Evolutionary conservation across 2,329 filamentous ascomycete genomes (phyloP).

Genomic region (Mollisiaceae sp.): DNA sequence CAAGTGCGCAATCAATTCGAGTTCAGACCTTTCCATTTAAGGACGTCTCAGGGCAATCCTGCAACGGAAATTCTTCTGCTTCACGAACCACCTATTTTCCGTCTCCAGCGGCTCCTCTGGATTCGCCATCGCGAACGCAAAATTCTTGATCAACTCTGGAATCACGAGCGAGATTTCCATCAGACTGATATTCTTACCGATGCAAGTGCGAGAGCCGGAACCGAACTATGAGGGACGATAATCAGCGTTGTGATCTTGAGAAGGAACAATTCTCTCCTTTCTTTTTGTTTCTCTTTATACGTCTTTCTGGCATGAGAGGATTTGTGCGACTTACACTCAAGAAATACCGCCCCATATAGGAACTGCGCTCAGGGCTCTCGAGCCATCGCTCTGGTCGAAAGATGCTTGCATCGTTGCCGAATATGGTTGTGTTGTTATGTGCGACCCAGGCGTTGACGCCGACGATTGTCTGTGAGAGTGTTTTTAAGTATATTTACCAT

Average conservation of each 20-base stretch:
- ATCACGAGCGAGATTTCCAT: slow-evolving; percentile 47
- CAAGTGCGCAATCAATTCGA: neutral
- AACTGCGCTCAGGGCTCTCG: slow-evolving; percentile 26
- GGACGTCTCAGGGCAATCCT: neutral
- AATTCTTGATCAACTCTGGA: slow-evolving; percentile 42
- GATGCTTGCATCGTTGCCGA: slow-evolving; percentile 43
- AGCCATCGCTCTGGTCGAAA: slow-evolving; percentile 53
- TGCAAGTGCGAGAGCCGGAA: slow-evolving; percentile 38
- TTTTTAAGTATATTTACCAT: neutral
- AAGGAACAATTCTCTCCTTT: neutral
- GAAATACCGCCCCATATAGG: slow-evolving; percentile 11
- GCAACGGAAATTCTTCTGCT: slow-evolving; percentile 36
- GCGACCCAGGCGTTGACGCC: slow-evolving; percentile 47
- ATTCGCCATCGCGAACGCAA: slow-evolving; percentile 39
- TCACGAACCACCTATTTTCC: slow-evolving; percentile 48
- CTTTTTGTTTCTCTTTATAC: too few relatives aligned
- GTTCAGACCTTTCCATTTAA: neutral
- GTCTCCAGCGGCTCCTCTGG: slow-evolving; percentile 44
- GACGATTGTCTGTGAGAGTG: slow-evolving; percentile 25
- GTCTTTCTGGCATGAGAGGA: neutral
- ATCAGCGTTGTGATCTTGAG: neutral
- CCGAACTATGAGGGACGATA: slow-evolving; percentile 40
- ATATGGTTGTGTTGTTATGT: slow-evolving; percentile 43
- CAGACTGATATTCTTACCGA: slow-evolving; percentile 46
- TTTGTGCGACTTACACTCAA: slow-evolving; percentile 13